Percentiles rank a stretch among this genome's conserved stretches.
phyloP scores from a whole-genome alignment of 345 rosid genomes.

The Arabis alpina region DNA sequence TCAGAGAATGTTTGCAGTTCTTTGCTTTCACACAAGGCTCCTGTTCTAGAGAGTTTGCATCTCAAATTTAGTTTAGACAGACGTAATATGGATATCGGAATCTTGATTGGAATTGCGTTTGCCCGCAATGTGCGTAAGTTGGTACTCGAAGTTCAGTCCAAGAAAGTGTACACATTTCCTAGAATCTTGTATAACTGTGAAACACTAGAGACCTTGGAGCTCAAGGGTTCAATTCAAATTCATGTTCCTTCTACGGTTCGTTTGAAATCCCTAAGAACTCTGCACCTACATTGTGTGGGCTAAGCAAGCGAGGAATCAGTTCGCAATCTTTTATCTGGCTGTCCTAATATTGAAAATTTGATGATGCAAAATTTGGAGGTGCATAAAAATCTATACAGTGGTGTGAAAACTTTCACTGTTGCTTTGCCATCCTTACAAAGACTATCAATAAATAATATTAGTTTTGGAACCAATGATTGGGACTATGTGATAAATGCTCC shows the following conservation, averaged over 20 bases:
- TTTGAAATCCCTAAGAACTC: conserved; percentile 23
- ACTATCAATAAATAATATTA: not conserved
- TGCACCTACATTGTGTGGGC: not conserved
- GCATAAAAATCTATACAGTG: not conserved
- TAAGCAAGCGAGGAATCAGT: not conserved
- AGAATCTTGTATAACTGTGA: not conserved
- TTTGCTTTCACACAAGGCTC: conserved; percentile 13
- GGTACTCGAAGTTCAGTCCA: not conserved
- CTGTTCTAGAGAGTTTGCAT: conserved; percentile 4
- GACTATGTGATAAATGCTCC: conserved; percentile 17
- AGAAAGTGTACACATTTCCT: not conserved
- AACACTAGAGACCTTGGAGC: not conserved
- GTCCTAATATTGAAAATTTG: conserved; percentile 22
- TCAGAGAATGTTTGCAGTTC: not conserved
- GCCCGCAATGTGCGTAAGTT: not conserved
- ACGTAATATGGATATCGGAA: not conserved
- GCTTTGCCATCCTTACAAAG: conserved; percentile 1
- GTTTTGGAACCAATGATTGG: no score
- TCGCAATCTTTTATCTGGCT: conserved; percentile 11
- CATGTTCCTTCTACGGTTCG: no score
- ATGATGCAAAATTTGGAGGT: not conserved
- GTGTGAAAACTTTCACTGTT: not conserved
- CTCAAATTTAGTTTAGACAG: not conserved
- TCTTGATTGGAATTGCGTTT: not conserved
- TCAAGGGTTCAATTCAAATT: not conserved